Base-by-base conservation (phyloP, 2,329 filamentous ascomycete species). In the Exophiala viscosa region DNA sequence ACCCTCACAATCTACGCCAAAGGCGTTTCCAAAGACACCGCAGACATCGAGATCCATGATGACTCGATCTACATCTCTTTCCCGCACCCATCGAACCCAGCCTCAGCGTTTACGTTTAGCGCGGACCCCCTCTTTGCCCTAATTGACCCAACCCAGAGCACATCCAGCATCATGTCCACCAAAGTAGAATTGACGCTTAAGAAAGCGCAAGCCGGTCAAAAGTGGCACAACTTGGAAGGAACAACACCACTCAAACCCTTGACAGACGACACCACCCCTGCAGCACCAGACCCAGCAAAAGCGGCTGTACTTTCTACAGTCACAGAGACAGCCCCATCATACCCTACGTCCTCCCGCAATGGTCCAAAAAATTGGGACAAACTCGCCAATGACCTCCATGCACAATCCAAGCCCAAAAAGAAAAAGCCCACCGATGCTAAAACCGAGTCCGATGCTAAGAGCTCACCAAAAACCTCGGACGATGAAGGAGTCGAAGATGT, bases 331-430 rank as follows among this genome's bases (percentile, higher is more conserved):
- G 73, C 68, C 0, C 87, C 86, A 0, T 71, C 77, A 0, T 96
- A 97, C 67, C 92, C 93, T 1, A 92, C 90, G 0, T 96, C 91
- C 0, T 93, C 92, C 10, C 86, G 84, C 57, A 78, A 73, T 1
- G 92, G 91, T 0, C 83, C 88, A 2, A 96, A 95, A 72, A 81
- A 99, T 71, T 99, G 93, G 93, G 93, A 99, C 67, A 88, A 84
- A 57, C 66, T 96, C 1, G 83, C 78, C 6, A 70, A 72, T 1
- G 75, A 77, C 5, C 68, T 82, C 13, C 73, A 71, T 4, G 64
- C 64, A 5, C 73, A 74, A 58, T 69, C 65, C 7, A 69, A 70
- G 36, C 57, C 62, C n/a, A 56, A 60, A 6, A 52, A 57, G 13
- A 36, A 64, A 49, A 50, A 60, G 28, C 55, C 65, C 49, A 59